Evolutionary conservation across 345 rosid genomes (phyloP).

Genomic region (Abelmoschus esculentus): DNA sequence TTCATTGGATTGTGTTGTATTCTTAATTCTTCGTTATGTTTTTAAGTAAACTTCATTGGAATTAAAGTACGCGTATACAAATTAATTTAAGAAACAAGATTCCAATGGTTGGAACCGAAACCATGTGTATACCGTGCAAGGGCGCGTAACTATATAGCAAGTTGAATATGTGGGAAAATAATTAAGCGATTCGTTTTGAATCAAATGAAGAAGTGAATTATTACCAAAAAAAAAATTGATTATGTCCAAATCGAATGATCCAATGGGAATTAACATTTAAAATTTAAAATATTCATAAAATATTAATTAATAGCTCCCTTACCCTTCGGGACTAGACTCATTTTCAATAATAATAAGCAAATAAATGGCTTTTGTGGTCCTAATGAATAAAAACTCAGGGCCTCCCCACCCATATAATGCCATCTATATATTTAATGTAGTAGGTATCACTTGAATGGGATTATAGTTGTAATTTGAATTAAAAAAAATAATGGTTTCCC

Average conservation of each 20-base stretch:
- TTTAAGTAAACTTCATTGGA: too few species aligned
- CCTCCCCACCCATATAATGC: neutral
- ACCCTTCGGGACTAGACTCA: too few species aligned
- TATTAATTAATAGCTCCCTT: too few species aligned
- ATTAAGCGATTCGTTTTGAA: neutral
- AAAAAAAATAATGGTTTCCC: neutral
- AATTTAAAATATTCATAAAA: too few species aligned
- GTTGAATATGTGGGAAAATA: too few species aligned
- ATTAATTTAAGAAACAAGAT: neutral
- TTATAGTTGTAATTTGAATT: too few species aligned
- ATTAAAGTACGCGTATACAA: neutral
- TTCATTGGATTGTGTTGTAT: too few species aligned
- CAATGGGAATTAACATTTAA: neutral
- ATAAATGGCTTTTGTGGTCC: conserved; percentile 12
- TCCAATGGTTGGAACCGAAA: neutral
- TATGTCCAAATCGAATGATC: neutral
- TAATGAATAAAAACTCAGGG: neutral
- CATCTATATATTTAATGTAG: neutral
- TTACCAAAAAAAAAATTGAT: neutral
- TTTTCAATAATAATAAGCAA: neutral
- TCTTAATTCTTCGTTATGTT: too few species aligned
- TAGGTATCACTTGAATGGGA: neutral
- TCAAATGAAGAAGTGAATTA: neutral
- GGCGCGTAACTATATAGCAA: too few species aligned
- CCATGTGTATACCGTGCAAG: neutral